A percentile compares a stretch with the other conserved stretches of the same genome.
Conservation (phyloP, 2,329 filamentous ascomycete species). For the Exophiala calicioides region DNA sequence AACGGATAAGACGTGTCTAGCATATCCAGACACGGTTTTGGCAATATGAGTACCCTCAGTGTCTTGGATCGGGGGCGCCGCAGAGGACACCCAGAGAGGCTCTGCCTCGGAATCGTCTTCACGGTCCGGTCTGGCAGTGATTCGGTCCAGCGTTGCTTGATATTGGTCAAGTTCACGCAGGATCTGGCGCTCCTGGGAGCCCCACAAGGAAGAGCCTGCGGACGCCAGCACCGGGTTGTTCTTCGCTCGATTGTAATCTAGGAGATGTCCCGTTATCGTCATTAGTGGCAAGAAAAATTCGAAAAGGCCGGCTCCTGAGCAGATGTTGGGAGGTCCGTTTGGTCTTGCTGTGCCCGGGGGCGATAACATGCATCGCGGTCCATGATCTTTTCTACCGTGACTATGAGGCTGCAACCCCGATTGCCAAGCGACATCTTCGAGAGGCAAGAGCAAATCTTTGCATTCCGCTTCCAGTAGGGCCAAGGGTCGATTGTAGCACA, state of each 20-base stretch:
- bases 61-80: constrained; percentile 20
- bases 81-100: constrained; percentile 7
- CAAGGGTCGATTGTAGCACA: constrained; percentile 51
- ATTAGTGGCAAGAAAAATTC: constrained; percentile 55
- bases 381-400: constrained; percentile 32
- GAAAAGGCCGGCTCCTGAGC: constrained; percentile 50
- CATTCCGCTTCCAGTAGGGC: constrained; percentile 51
- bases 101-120: constrained; percentile 17
- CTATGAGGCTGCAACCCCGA: constrained; percentile 30
- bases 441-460: constrained; percentile 44
- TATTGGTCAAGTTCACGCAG: constrained; percentile 43
- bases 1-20: constrained; percentile 51
- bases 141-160: constrained; percentile 41
- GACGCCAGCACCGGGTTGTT: constrained; percentile 46
- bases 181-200: constrained; percentile 36
- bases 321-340: constrained; percentile 33
- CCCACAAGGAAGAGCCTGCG: constrained; percentile 38
- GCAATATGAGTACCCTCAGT: constrained; percentile 37
- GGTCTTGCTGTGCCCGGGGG: constrained; percentile 21
- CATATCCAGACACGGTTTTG: constrained; percentile 50
- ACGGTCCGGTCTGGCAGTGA: constrained; percentile 21
- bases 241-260: constrained; percentile 49
- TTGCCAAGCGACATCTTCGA: constrained; percentile 42
- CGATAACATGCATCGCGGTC: constrained; percentile 38
- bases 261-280: constrained; percentile 52